Percentiles rank a stretch among this genome's conserved stretches.
Conservation (phyloP, 768 basidiomycete genomes). For the Hypholoma sublateritium region DNA sequence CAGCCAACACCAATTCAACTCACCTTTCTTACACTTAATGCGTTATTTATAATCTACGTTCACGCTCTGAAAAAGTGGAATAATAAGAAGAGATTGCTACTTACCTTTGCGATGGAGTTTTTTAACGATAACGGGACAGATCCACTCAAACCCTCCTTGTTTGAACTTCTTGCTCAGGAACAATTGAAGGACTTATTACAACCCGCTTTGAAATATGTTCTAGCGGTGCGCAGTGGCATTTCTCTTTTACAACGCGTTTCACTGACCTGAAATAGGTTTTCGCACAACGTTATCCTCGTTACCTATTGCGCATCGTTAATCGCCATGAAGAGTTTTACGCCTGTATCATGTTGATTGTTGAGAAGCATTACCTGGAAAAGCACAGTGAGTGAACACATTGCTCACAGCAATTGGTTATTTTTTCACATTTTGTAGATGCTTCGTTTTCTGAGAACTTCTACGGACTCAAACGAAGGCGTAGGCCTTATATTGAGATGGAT, state of each 20-base stretch:
- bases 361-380: slow-evolving; percentile 85
- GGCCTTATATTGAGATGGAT: slow-evolving; percentile 69
- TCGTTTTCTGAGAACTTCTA: slow-evolving; percentile 98
- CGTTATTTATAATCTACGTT: too few relatives aligned
- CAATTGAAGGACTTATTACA: slow-evolving; percentile 90
- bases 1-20: too few relatives aligned
- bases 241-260: background rate
- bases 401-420: background rate
- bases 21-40: too few relatives aligned
- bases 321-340: slow-evolving; percentile 97
- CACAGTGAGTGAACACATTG: slow-evolving; percentile 56
- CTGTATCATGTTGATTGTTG: slow-evolving; percentile 82
- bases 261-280: slow-evolving; percentile 63
- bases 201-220: slow-evolving; percentile 91
- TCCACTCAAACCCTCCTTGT: slow-evolving; percentile 77
- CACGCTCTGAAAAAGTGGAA: background rate
- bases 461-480: slow-evolving; percentile 78
- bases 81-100: background rate
- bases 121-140: slow-evolving; percentile 76
- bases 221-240: slow-evolving; percentile 56
- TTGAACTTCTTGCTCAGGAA: slow-evolving; percentile 92
- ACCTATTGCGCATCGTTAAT: slow-evolving; percentile 88
- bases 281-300: slow-evolving; percentile 91
- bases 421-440: slow-evolving; percentile 55
- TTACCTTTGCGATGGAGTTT: slow-evolving; percentile 62